A percentile compares a stretch with the other conserved stretches of the same genome.
These are phyloP conservation scores for Globisporangium recalcitrans DNA, from an alignment of 352 stramenopile species.

Conservation along the genomic window DNA sequence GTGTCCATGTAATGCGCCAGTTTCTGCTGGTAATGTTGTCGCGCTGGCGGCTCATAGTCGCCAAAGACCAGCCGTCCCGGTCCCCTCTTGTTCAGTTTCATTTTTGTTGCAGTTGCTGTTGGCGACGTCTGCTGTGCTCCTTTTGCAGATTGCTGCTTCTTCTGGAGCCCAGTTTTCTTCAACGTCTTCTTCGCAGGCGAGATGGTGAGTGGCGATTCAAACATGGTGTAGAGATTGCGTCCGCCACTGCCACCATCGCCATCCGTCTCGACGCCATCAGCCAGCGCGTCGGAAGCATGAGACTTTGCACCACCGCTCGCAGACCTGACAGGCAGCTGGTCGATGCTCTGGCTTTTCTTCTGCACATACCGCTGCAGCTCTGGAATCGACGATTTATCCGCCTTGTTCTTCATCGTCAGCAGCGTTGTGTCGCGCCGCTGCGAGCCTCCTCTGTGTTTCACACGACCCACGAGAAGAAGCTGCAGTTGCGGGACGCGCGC, in stretches of 20 bases:
- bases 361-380: constrained; percentile 70
- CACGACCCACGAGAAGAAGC: constrained; percentile 56
- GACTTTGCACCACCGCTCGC: neutral
- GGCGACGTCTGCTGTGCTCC: constrained; percentile 13
- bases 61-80: constrained; percentile 68
- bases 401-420: constrained; percentile 22
- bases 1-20: constrained; percentile 71
- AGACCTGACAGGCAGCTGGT: constrained; percentile 4
- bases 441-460: constrained; percentile 24
- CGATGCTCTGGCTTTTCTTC: constrained; percentile 25
- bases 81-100: constrained; percentile 29
- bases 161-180: constrained; percentile 21
- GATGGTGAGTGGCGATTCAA: constrained; percentile 23
- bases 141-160: constrained; percentile 5
- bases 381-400: constrained; percentile 30
- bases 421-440: constrained; percentile 23
- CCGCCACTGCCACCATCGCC: neutral
- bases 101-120: constrained; percentile 18
- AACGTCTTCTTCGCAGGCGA: constrained; percentile 20
- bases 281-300: neutral
- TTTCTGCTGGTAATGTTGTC: constrained; percentile 71
- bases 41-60: constrained; percentile 53
- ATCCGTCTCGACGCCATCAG: constrained; percentile 6
- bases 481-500: constrained; percentile 73
- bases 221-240: constrained; percentile 35